These are phyloP conservation scores for Talaromyces sp. DNA, from an alignment of 2,329 filamentous ascomycete genomes.

Conservation along the genomic window DNA sequence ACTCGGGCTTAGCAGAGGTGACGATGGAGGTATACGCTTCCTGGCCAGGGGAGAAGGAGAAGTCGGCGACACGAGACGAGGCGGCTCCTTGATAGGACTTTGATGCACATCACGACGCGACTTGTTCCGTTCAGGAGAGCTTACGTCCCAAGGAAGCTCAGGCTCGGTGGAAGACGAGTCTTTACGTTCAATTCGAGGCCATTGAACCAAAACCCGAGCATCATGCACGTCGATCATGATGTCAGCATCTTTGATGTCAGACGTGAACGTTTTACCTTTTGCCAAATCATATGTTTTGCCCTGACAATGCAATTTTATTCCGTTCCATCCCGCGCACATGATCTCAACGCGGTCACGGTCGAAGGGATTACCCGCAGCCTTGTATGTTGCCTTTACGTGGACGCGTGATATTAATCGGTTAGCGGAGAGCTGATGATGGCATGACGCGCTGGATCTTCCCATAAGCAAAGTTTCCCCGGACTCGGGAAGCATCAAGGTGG, in stretches of 20 bases:
- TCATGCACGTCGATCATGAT: conserved; percentile 96
- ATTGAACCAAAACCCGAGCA: conserved; percentile 79
- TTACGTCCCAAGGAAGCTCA: conserved; percentile 67
- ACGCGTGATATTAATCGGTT: conserved; percentile 91
- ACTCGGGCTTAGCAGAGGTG: conserved; percentile 41
- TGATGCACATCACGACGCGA: conserved; percentile 28
- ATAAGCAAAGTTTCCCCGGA: conserved; percentile 79
- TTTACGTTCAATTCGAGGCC: conserved; percentile 62
- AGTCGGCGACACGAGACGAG: conserved; percentile 65
- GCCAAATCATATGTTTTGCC: conserved; percentile 77
- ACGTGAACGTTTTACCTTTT: conserved; percentile 86
- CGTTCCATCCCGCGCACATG: conserved; percentile 92
- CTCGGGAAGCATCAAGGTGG: conserved; percentile 72
- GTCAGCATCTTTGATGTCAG: conserved; percentile 78
- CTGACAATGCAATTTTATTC: conserved; percentile 85
- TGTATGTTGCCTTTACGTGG: conserved; percentile 82
- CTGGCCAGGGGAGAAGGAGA: conserved; percentile 61
- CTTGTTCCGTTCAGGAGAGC: conserved; percentile 33
- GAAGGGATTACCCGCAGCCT: conserved; percentile 61
- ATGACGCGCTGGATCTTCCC: conserved; percentile 91
- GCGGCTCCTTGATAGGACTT: conserved; percentile 54
- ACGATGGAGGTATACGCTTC: conserved; percentile 38
- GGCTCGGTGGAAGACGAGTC: conserved; percentile 50
- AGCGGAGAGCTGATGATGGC: conserved; percentile 87
- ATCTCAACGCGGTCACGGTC: conserved; percentile 78